Evolutionary conservation across 2,329 filamentous ascomycete genomes (phyloP), one percentile per base, ranked within the genome.

Genomic region (Neonectria hederae): DNA sequence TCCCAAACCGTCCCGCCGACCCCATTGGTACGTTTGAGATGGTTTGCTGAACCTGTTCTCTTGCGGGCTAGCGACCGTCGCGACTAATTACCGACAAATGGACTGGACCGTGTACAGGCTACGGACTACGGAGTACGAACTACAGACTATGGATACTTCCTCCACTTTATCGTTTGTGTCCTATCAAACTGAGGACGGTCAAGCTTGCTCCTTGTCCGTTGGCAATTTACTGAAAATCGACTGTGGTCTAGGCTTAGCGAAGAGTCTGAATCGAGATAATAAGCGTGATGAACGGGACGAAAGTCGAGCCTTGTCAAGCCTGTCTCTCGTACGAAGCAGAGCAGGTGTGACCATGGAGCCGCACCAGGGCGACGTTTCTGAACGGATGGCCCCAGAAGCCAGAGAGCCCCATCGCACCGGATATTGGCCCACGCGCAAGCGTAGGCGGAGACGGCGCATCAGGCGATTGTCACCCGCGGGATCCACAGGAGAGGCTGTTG

Each of bases 11-110:
- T 56, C 48, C 62, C 42, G 35, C 46, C 28, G 52, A 17, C 62
- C 9, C 59, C 51, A 69, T 72, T 69, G 63, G 69, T 63, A 71
- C 70, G 66, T 65, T 65, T 67, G 58, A 40, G 53, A 69, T 66
- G 62, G 51, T 62, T 55, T 59, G 28, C 58, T 38, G 32, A 38
- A 21, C 46, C 62, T 35, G 24, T 51, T 49, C 57, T 35, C 40
- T 22, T 26, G 30, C 49, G 19, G 45, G 24, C 46, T 46, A 38
- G 35, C 35, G 17, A 54, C 61, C 54, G 48, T 52, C 13, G 49
- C 54, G 43, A 54, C 54, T 54, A 56, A 65, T 57, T 61, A 62
- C 38, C 14, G 22, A 38, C 43, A 52, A 24, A 38, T 62, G 46
- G 24, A 32, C 43, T 24, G 43, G 52, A 17, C 32, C 40, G 59